These are phyloP conservation scores for Psilocybe tampanensis DNA, from an alignment of 768 basidiomycete genomes.

Conservation along the genomic window DNA sequence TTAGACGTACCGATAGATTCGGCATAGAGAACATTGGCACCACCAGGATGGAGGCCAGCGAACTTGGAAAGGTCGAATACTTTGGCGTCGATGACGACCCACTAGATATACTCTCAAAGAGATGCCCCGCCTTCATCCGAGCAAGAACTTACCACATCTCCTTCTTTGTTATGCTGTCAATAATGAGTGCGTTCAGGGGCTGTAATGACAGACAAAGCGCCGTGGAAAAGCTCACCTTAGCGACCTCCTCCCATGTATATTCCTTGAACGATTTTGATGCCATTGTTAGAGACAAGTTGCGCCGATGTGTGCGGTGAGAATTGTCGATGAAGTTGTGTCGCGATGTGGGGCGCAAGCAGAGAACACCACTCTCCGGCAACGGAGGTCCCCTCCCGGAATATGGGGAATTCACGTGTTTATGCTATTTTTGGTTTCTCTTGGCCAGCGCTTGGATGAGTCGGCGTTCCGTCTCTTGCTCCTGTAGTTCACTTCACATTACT, in stretches of 20 bases:
- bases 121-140: background rate
- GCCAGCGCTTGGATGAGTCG: too few relatives aligned
- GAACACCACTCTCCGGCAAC: background rate
- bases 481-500: too few relatives aligned
- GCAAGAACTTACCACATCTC: conserved; percentile 63
- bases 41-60: conserved; percentile 83
- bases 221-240: conserved; percentile 47
- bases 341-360: background rate
- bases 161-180: conserved; percentile 81
- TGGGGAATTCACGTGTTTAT: background rate
- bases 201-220: background rate
- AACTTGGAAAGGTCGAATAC: conserved; percentile 86
- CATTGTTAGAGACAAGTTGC: conserved; percentile 13
- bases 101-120: conserved; percentile 42
- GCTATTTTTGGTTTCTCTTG: too few relatives aligned
- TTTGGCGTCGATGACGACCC: conserved; percentile 81
- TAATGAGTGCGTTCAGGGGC: background rate
- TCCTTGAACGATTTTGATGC: conserved; percentile 32
- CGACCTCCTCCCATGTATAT: conserved; percentile 62
- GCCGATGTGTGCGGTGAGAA: background rate
- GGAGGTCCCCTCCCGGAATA: background rate
- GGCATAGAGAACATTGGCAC: conserved; percentile 71
- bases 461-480: too few relatives aligned
- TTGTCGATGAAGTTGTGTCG: background rate
- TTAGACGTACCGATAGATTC: conserved; percentile 64